phyloP scores from a whole-genome alignment of 225 moss, liverwort and hornwort species.

The Antitrichia curtipendula region DNA sequence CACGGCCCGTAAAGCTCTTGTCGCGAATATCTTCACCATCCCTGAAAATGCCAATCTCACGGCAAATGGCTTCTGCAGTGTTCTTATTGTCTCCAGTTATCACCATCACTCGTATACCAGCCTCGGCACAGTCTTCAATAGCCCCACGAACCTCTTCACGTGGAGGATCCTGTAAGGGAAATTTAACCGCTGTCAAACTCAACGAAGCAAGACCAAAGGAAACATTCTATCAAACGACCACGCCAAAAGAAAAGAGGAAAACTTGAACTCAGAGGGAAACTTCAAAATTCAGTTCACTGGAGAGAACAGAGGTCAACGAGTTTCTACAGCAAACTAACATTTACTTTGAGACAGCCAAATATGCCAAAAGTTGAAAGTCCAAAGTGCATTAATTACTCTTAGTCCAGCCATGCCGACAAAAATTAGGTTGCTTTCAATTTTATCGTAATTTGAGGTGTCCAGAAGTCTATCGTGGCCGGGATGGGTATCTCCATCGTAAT shows the following conservation, averaged over 20 bases:
- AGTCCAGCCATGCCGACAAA: conserved; percentile 84
- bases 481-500: conserved; percentile 75
- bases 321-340: neutral
- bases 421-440: conserved; percentile 65
- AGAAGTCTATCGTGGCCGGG: conserved; percentile 54
- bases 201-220: neutral
- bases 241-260: neutral
- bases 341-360: neutral
- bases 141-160: conserved; percentile 66
- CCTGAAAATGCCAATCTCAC: conserved; percentile 81
- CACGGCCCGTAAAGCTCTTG: conserved; percentile 80
- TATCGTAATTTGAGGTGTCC: conserved; percentile 58
- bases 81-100: conserved; percentile 98
- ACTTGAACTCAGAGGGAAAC: neutral
- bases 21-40: conserved; percentile 54
- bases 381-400: conserved; percentile 35
- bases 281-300: neutral
- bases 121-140: conserved; percentile 69
- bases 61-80: conserved; percentile 91
- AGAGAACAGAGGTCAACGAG: neutral
- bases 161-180: conserved; percentile 66
- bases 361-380: neutral
- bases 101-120: conserved; percentile 91
- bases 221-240: neutral
- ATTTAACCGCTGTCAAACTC: neutral